Base-by-base conservation (phyloP, 257 asterid species). In the Marsdenia floribunda region DNA sequence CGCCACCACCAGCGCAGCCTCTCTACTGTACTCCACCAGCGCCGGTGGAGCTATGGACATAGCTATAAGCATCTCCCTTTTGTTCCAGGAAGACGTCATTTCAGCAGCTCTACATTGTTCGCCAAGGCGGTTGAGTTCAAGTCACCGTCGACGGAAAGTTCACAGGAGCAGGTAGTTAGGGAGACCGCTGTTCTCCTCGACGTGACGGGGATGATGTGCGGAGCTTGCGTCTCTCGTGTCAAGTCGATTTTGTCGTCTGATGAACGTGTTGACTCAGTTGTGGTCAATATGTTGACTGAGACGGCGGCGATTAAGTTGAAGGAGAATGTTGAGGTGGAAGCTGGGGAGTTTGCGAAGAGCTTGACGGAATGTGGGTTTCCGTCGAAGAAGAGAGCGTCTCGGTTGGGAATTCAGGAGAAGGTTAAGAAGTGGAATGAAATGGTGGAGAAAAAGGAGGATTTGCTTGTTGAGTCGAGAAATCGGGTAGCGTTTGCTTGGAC, bases 151-250 rank as follows among this genome's bases (percentile, higher is more conserved):
- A 38, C 78, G 44, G 72, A 71, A 15, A 40, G 5, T n/a, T 19
- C 29, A n/a, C 50, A 26, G 14, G 81, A 72, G 72, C 77, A 38
- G 80, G 82, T 37, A 75, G 89, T 52, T 70, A 71, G 80, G 35
- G 84, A 69, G 69, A 70, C 90, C 3, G 88, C 89, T 0, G 85
- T 92, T 5, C 78, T 93, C 5, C 90, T 93, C 10, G 97, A 93
- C 26, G 97, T 93, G 3, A 82, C 91, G 8, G 98, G 98, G 54
- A 93, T 93, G 97, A 93, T 93, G 98, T 93, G 98, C 81, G 98
- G 98, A 80, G 97, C 95, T 82, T 90, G 98, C 69, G 98, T 83
- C 22, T 84, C 96, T 26, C 97, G 96, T 65, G 93, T 93, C 72
- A 91, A 93, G 87, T 83, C 98, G 73, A 90, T 93, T 65, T 22